These are phyloP conservation scores for Phytophthora podocarpi DNA, from an alignment of 352 stramenopile species.

Conservation along the genomic window DNA sequence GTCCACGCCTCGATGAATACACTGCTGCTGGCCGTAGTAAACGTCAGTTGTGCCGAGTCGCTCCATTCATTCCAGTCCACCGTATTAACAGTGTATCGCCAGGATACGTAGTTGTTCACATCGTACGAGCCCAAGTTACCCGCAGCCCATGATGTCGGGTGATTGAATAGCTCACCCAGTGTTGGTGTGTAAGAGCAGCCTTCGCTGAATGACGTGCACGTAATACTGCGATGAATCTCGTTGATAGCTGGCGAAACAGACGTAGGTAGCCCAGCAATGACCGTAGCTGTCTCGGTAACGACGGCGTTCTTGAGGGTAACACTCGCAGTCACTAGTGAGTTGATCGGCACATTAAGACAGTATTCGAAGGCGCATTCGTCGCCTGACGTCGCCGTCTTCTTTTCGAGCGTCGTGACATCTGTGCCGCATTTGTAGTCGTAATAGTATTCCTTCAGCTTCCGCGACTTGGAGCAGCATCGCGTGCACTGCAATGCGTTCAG, in stretches of 20 bases:
- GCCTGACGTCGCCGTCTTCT: constrained; percentile 6
- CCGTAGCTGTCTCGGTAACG: neutral
- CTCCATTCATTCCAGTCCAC: constrained; percentile 18
- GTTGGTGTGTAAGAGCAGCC: constrained; percentile 13
- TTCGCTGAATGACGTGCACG: constrained; percentile 13
- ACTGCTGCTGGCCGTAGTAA: constrained; percentile 27
- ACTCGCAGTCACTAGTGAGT: neutral
- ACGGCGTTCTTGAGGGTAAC: neutral
- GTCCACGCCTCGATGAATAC: constrained; percentile 64
- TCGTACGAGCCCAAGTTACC: neutral
- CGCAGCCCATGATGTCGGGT: constrained; percentile 1
- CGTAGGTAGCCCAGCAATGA: constrained; percentile 11
- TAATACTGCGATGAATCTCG: constrained; percentile 20
- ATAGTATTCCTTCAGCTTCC: constrained; percentile 21
- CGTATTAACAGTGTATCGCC: constrained; percentile 44
- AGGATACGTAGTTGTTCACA: constrained; percentile 37
- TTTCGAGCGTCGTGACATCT: neutral
- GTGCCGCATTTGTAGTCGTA: constrained; percentile 32
- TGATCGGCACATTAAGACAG: constrained; percentile 13
- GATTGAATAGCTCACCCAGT: constrained; percentile 13
- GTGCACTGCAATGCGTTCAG: constrained; percentile 18
- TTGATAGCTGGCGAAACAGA: neutral
- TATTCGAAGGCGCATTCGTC: constrained; percentile 21
- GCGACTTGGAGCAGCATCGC: constrained; percentile 25
- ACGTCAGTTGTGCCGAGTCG: constrained; percentile 17